A percentile compares a stretch with the other conserved stretches of the same genome.
phyloP scores from a whole-genome alignment of 495 filamentous ascomycete genomes.

The Xylaria acuta region DNA sequence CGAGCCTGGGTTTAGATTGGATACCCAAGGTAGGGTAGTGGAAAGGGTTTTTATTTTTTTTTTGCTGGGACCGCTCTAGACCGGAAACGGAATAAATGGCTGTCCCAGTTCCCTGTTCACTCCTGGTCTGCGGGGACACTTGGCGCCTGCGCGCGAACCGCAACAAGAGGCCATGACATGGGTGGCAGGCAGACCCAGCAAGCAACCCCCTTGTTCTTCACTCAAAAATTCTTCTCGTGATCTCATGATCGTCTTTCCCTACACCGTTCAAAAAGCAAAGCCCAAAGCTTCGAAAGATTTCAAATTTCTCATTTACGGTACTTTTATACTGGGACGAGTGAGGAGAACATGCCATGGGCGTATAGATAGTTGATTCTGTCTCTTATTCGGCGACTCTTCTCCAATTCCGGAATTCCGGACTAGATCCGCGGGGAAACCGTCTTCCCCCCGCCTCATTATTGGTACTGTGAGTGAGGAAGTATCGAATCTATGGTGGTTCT shows the following conservation, averaged over 20 bases:
- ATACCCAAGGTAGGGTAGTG: not conserved
- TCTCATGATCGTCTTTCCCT: not conserved
- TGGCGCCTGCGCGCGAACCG: not conserved
- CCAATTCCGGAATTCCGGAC: conserved; percentile 15
- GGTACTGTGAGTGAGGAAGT: not conserved
- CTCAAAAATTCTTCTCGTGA: conserved; percentile 1
- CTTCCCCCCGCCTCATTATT: not conserved
- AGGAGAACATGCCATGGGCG: not conserved
- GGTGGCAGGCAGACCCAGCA: too few species aligned
- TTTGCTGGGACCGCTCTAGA: conserved; percentile 8
- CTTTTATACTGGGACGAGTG: not conserved
- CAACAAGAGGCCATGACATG: too few species aligned
- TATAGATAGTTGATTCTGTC: not conserved
- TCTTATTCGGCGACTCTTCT: not conserved
- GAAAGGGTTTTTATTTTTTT: too few species aligned
- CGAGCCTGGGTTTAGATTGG: not conserved
- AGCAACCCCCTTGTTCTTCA: not conserved
- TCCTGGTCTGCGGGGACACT: conserved; percentile 13
- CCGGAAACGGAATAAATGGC: not conserved
- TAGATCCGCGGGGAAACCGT: conserved; percentile 5
- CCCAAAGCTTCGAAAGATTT: not conserved
- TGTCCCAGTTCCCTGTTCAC: not conserved
- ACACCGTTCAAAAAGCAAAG: not conserved
- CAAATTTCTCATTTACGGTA: conserved; percentile 1
- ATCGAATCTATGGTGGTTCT: not conserved